Evolutionary conservation across 176 grass and related monocot species (phyloP), one percentile per base, ranked within the genome.

Genomic region (Avena insularis): DNA sequence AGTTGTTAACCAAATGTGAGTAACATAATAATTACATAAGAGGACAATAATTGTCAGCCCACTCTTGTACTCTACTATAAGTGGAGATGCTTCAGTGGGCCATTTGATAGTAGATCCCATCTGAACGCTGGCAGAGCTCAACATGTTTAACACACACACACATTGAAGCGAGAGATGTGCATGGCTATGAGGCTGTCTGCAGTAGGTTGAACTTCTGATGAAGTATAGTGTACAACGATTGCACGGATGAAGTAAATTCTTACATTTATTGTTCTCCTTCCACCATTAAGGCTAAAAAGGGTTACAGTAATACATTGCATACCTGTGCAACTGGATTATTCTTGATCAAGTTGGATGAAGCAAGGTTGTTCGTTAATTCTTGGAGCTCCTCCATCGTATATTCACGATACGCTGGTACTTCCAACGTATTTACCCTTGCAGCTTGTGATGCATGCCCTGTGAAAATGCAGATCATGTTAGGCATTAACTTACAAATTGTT

Each of bases 361-460:
- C 84, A 19, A 99, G 96, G 73, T 87, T 89, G 38, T 90, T 40
- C 0, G 94, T 99, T 85, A 89, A 90, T 79, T 96, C 97, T 90
- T 96, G 83, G 75, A 99, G 36, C 61, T 99, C 97, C 71, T 99
- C 97, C 5, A 90, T 29, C 13, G 71, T 88, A 62, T 94, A 96
- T 40, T 81, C 25, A 5, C 83, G 87, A 72, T 91, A 91, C 0
- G 87, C 62, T 43, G 86, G 89, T 6, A 94, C 84, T 61, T 92
- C 94, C 45, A 96, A 64, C 12, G 87, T 86, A 79, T 88, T 93
- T 40, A 94, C 77, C 80, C 79, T 89, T 69, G 85, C 83, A 45
- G 89, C 83, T 83, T 91, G 97, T 35, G 92, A 90, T 49, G 84
- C 89, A 87, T 91, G 90, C 66, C 94, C 97, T 99, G 55, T 75